Percentiles rank a stretch among this genome's conserved stretches.
phyloP scores from a whole-genome alignment of 192 early-diverging fungal species.

The Podila verticillata region DNA sequence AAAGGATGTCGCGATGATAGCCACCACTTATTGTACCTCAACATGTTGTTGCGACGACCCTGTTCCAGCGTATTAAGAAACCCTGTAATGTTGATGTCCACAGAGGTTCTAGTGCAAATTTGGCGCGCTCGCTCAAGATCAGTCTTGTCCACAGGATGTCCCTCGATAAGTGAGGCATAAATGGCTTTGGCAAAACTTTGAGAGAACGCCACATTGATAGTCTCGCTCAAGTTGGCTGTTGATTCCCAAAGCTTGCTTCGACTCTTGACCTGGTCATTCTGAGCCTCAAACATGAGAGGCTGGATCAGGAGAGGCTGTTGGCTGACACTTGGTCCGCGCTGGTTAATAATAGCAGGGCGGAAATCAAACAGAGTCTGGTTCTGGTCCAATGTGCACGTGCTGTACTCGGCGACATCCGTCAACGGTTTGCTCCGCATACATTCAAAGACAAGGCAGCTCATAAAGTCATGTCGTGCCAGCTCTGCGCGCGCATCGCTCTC shows the following conservation, averaged over 20 bases:
- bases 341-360: slow-evolving; percentile 19
- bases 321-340: slow-evolving; percentile 32
- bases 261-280: slow-evolving; percentile 14
- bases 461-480: slow-evolving; percentile 18
- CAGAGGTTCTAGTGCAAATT: slow-evolving; percentile 55
- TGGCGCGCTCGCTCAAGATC: slow-evolving; percentile 61
- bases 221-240: slow-evolving; percentile 36
- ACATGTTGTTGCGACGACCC: slow-evolving; percentile 25
- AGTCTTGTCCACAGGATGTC: slow-evolving; percentile 48
- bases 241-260: slow-evolving; percentile 24
- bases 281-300: slow-evolving; percentile 9
- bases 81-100: slow-evolving; percentile 68
- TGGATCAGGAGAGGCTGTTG: slow-evolving; percentile 3
- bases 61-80: slow-evolving; percentile 64
- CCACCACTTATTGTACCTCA: slow-evolving; percentile 27
- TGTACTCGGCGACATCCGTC: slow-evolving; percentile 26
- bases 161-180: slow-evolving; percentile 62
- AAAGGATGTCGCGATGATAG: neutral
- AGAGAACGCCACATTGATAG: slow-evolving; percentile 59
- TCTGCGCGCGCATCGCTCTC: slow-evolving; percentile 8
- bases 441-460: slow-evolving; percentile 59
- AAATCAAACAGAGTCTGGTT: slow-evolving; percentile 29
- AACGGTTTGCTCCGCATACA: slow-evolving; percentile 59
- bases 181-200: slow-evolving; percentile 64
- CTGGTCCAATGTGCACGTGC: slow-evolving; percentile 25